Conservation (phyloP, 1,284 basidiomycete species). For the Puccinia horiana region DNA sequence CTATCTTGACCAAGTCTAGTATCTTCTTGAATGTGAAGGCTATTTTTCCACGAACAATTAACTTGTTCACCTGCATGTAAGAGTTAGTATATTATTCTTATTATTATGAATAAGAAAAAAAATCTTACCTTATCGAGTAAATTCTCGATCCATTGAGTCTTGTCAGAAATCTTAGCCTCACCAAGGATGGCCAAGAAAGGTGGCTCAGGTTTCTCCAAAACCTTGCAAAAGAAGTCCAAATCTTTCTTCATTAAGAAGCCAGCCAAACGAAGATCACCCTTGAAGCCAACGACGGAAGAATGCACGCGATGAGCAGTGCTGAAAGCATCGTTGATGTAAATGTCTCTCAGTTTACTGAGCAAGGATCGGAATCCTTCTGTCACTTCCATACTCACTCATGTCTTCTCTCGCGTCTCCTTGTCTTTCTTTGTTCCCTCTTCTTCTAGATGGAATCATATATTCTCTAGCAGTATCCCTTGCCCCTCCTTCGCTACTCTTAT, state of each 20-base stretch:
- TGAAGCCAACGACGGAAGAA: conserved; percentile 96
- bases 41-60: conserved; percentile 99
- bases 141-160: conserved; percentile 98
- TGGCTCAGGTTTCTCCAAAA: conserved; percentile 86
- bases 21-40: conserved; percentile 99
- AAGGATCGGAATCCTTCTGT: conserved; percentile 82
- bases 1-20: conserved; percentile 82
- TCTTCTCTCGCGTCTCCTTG: conserved; percentile 80
- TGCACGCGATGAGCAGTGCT: conserved; percentile 98
- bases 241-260: conserved; percentile 99
- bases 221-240: conserved; percentile 97
- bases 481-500: conserved; percentile 73
- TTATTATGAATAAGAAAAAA: neutral
- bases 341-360: conserved; percentile 88
- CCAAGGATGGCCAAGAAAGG: conserved; percentile 98
- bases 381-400: conserved; percentile 80
- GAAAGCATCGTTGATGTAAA: conserved; percentile 98
- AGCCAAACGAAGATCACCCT: conserved; percentile 87
- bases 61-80: conserved; percentile 74
- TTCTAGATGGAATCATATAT: conserved; percentile 96
- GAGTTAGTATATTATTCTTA: neutral
- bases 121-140: conserved; percentile 86
- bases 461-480: conserved; percentile 89
- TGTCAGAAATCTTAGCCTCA: conserved; percentile 98
- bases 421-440: conserved; percentile 95